Percentiles rank a stretch among this genome's conserved stretches.
phyloP scores from a whole-genome alignment of 257 asterid genomes.

The Rehmannia glutinosa region DNA sequence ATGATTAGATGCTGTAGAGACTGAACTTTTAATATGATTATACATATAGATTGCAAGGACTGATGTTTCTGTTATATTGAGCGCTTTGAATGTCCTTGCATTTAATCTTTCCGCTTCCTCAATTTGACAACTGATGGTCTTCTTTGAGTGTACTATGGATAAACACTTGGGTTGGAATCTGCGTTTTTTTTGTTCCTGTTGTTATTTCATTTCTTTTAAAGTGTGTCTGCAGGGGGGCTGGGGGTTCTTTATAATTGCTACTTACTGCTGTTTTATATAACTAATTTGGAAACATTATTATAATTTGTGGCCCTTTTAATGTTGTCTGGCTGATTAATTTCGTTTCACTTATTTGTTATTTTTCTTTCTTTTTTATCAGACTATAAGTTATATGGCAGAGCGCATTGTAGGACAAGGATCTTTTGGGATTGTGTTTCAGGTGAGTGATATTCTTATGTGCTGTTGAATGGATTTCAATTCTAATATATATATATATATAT shows the following conservation, averaged over 20 bases:
- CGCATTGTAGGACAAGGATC: constrained; percentile 91
- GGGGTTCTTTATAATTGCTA: neutral
- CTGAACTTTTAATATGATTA: neutral
- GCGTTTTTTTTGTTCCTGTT: too few species aligned
- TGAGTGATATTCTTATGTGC: constrained; percentile 17
- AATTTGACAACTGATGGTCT: neutral
- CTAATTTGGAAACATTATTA: neutral
- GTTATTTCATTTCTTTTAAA: neutral
- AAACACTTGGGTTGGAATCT: neutral
- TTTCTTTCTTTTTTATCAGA: constrained; percentile 34
- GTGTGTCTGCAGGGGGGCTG: neutral
- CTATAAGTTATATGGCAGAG: constrained; percentile 89
- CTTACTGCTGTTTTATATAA: neutral
- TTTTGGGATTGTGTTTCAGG: constrained; percentile 91
- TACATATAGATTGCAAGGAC: neutral
- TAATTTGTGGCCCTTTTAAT: neutral
- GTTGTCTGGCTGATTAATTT: neutral
- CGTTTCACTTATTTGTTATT: neutral
- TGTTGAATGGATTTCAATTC: neutral
- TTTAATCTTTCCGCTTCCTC: neutral
- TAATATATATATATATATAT: too few species aligned
- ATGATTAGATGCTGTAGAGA: neutral
- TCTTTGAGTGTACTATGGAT: neutral
- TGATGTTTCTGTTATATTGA: neutral
- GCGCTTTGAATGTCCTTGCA: neutral